Evolutionary conservation across 1,139 yeast species (phyloP).

Genomic region (Blastobotrys proliferans): DNA sequence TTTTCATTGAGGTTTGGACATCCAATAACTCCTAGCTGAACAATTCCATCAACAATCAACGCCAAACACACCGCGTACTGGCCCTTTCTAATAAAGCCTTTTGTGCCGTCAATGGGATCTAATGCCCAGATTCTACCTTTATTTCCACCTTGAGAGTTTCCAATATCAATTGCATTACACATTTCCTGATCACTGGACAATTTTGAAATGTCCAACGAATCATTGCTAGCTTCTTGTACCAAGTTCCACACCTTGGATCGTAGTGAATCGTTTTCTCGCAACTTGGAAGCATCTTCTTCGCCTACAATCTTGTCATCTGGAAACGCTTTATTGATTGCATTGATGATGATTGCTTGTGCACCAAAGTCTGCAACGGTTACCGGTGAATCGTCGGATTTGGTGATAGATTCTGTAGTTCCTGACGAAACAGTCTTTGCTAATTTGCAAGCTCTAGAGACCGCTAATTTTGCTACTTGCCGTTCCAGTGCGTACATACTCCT

Average conservation of each 20-base stretch:
- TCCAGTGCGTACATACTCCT: slow-evolving; percentile 38
- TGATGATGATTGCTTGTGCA: slow-evolving; percentile 88
- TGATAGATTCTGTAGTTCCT: slow-evolving; percentile 46
- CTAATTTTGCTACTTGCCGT: slow-evolving; percentile 73
- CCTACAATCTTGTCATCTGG: slow-evolving; percentile 88
- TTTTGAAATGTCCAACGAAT: slow-evolving; percentile 31
- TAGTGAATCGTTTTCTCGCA: slow-evolving; percentile 49
- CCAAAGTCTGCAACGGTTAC: slow-evolving; percentile 97
- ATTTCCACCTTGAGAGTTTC: slow-evolving; percentile 71
- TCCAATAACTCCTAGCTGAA: slow-evolving; percentile 87
- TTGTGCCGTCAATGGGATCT: slow-evolving; percentile 98
- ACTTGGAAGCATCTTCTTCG: slow-evolving; percentile 78
- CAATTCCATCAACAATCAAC: slow-evolving; percentile 77
- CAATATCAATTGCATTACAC: slow-evolving; percentile 67
- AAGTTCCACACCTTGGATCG: slow-evolving; percentile 39
- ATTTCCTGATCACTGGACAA: slow-evolving; percentile 48
- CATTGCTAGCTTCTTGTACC: slow-evolving; percentile 27
- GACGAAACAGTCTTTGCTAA: slow-evolving; percentile 65
- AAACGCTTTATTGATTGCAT: slow-evolving; percentile 73
- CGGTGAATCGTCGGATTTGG: slow-evolving; percentile 87
- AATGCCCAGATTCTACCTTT: slow-evolving; percentile 91
- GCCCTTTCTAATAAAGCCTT: slow-evolving; percentile 92
- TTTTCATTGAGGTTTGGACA: slow-evolving; percentile 68
- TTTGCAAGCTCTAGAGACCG: slow-evolving; percentile 82
- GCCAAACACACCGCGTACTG: slow-evolving; percentile 97